Conservation (phyloP, 495 filamentous ascomycete genomes). For the Elasticomyces elasticus region DNA sequence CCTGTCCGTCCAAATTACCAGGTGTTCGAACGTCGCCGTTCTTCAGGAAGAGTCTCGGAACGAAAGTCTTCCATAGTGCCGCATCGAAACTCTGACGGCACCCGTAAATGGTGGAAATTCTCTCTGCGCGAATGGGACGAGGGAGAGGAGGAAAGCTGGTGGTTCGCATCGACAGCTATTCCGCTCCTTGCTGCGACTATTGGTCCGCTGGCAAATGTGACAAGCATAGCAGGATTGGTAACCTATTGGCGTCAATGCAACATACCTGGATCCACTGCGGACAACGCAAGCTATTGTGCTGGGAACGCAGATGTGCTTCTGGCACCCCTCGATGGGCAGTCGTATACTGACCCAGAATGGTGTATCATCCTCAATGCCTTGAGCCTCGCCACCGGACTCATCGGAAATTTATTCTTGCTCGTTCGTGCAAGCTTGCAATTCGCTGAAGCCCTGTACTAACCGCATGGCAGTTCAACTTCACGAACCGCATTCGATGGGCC, state of each 20-base stretch:
- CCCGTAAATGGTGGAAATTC: conserved; percentile 15
- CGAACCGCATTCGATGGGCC: conserved; percentile 66
- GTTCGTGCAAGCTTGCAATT: too few species aligned
- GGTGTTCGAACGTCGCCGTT: neutral
- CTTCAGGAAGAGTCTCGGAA: neutral
- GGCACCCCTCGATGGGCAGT: conserved; percentile 34
- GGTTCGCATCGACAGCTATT: conserved; percentile 69
- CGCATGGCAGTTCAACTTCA: conserved; percentile 92
- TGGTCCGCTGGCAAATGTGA: conserved; percentile 63
- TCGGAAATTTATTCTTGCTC: conserved; percentile 63
- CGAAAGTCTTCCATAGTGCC: conserved; percentile 6
- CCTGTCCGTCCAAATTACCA: neutral
- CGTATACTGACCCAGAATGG: conserved; percentile 36
- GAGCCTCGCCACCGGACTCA: conserved; percentile 55
- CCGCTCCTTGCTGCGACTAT: conserved; percentile 63
- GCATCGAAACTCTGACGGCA: neutral
- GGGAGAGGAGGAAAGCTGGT: conserved; percentile 45
- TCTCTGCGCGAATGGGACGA: conserved; percentile 13
- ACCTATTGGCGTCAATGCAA: conserved; percentile 49
- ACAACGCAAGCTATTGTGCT: neutral
- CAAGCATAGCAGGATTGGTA: conserved; percentile 65
- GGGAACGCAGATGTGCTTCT: conserved; percentile 11
- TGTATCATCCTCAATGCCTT: conserved; percentile 48
- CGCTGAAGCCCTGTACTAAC: too few species aligned
- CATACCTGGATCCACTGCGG: conserved; percentile 24